These are phyloP conservation scores for Lyophyllum decastes DNA, from an alignment of 768 basidiomycete genomes.

Conservation along the genomic window DNA sequence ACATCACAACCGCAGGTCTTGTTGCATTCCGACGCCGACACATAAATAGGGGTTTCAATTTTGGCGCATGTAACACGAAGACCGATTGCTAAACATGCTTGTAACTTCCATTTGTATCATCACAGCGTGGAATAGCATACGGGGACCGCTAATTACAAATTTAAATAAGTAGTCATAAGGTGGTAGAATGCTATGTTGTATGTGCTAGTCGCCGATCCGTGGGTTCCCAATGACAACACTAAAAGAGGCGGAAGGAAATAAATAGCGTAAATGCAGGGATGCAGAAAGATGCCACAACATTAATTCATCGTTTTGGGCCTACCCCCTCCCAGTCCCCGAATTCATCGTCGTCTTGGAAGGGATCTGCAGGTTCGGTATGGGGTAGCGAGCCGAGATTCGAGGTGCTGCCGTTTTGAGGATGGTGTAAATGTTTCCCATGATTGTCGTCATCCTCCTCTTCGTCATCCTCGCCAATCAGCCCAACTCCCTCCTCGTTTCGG, in stretches of 20 bases:
- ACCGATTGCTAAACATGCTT: too few relatives aligned
- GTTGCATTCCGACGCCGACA: too few relatives aligned
- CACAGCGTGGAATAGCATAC: not conserved
- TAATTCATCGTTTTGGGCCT: conserved; percentile 5
- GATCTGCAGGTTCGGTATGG: not conserved
- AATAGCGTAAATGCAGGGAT: not conserved
- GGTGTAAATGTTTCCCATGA: not conserved
- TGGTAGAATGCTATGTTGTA: not conserved
- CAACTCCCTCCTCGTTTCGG: conserved; percentile 3
- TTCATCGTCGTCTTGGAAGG: conserved; percentile 13
- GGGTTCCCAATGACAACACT: not conserved
- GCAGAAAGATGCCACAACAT: not conserved
- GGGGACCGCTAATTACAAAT: not conserved
- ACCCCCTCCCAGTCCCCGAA: conserved; percentile 20
- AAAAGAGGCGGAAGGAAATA: not conserved
- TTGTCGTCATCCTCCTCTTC: conserved; percentile 25
- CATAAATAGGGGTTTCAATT: too few relatives aligned
- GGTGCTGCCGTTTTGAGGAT: conserved; percentile 3
- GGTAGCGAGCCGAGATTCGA: not conserved
- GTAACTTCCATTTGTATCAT: not conserved
- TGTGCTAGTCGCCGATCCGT: not conserved
- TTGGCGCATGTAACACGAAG: too few relatives aligned
- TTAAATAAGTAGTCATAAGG: not conserved
- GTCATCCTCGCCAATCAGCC: not conserved
- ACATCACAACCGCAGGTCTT: too few relatives aligned